Percentiles rank a stretch among this genome's conserved stretches.
Conservation (phyloP, 768 basidiomycete genomes). For the Termitomyces sp. region DNA sequence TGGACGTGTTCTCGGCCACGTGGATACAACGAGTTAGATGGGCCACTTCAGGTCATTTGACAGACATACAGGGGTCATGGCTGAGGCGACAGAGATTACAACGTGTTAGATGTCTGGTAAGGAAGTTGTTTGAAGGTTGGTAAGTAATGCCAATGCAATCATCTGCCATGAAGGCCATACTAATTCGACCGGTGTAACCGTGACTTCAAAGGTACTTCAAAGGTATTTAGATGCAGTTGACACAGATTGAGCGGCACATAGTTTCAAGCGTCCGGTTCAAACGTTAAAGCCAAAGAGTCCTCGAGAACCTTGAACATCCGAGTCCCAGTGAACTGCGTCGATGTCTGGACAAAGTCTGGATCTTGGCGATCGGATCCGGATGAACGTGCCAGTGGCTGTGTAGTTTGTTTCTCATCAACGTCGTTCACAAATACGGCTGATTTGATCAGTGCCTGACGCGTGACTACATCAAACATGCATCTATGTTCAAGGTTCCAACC, state of each 20-base stretch:
- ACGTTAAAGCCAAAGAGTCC: not conserved
- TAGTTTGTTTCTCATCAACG: not conserved
- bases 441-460: too few species aligned
- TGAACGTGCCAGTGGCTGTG: not conserved
- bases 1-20: conserved; percentile 26
- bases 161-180: not conserved
- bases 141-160: not conserved
- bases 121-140: not conserved
- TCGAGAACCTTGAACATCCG: not conserved
- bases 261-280: not conserved
- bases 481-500: too few species aligned
- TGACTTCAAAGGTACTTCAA: not conserved
- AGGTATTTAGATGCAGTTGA: not conserved
- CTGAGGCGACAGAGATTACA: not conserved
- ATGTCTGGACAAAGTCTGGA: not conserved
- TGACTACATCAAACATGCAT: too few species aligned
- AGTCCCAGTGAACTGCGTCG: not conserved
- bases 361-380: too few species aligned
- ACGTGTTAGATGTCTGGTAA: not conserved
- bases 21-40: conserved; percentile 27
- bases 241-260: not conserved
- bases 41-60: not conserved
- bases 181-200: not conserved
- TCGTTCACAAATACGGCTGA: too few species aligned
- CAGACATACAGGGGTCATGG: not conserved